These are phyloP conservation scores for Penicillium nucicola DNA, from an alignment of 495 filamentous ascomycete species.

Conservation along the genomic window DNA sequence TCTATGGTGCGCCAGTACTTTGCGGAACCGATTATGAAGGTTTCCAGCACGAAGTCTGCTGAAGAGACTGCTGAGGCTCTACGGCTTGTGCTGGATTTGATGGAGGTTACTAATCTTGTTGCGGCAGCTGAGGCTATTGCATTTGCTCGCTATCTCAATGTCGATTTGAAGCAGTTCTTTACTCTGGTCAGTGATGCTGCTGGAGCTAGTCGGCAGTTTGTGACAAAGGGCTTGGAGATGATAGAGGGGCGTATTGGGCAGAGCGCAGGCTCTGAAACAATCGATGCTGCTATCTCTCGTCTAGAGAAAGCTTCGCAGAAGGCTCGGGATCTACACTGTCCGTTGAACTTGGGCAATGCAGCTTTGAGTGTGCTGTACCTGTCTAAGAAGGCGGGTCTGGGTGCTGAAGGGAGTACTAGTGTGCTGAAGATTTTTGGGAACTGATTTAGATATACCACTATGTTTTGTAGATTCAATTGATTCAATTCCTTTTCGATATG, in stretches of 20 bases:
- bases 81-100: conserved; percentile 55
- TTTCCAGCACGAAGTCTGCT: conserved; percentile 18
- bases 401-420: conserved; percentile 28
- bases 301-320: conserved; percentile 60
- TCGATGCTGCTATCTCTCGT: conserved; percentile 53
- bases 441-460: conserved; percentile 10
- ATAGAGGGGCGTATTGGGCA: conserved; percentile 31
- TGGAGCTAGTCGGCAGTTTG: conserved; percentile 61
- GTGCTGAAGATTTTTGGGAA: conserved; percentile 36
- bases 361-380: conserved; percentile 37
- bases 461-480: no score
- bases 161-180: conserved; percentile 64
- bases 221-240: conserved; percentile 55
- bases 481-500: no score
- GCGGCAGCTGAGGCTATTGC: conserved; percentile 63
- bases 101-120: conserved; percentile 63
- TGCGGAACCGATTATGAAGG: conserved; percentile 37
- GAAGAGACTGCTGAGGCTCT: conserved; percentile 34
- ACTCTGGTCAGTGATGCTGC: conserved; percentile 69
- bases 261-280: conserved; percentile 35
- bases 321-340: conserved; percentile 51
- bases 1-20: conserved; percentile 63
- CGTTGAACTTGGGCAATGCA: conserved; percentile 40
- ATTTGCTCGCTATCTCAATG: conserved; percentile 58
- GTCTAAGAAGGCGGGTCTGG: conserved; percentile 32